Conservation (phyloP, 495 filamentous ascomycete species). For the Xylaria longipes region DNA sequence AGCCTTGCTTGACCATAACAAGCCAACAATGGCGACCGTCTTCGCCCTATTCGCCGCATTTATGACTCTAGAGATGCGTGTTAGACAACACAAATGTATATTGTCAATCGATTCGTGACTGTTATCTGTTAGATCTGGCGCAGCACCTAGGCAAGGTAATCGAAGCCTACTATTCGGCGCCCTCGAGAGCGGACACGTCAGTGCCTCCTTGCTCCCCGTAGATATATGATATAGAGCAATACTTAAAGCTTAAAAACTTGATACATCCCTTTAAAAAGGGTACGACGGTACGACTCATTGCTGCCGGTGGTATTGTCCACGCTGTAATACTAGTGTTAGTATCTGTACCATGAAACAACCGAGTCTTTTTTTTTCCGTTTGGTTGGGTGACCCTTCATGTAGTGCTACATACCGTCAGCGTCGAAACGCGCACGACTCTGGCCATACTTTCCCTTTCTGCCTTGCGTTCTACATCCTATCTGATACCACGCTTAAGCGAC, state of each 20-base stretch:
- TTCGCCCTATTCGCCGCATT: background rate
- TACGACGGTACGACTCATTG: background rate
- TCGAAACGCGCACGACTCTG: background rate
- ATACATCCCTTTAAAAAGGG: too few relatives aligned
- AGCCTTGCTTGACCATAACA: too few relatives aligned
- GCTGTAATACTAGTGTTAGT: too few relatives aligned
- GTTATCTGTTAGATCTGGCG: background rate
- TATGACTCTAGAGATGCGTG: background rate
- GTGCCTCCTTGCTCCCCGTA: background rate
- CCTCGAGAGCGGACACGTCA: background rate
- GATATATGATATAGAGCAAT: background rate
- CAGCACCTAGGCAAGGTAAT: background rate
- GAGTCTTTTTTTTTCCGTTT: too few relatives aligned
- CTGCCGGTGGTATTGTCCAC: background rate
- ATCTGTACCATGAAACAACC: too few relatives aligned
- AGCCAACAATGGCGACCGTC: background rate
- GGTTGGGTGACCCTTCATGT: background rate
- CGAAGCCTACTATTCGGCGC: background rate
- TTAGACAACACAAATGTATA: background rate
- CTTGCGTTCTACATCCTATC: background rate
- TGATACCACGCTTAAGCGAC: background rate
- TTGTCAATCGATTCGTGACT: background rate
- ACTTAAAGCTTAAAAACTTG: too few relatives aligned
- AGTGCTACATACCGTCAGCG: background rate
- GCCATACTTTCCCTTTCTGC: background rate